Evolutionary conservation across 1,139 yeast genomes (phyloP).

Genomic region (Saccharomyces hybrid): DNA sequence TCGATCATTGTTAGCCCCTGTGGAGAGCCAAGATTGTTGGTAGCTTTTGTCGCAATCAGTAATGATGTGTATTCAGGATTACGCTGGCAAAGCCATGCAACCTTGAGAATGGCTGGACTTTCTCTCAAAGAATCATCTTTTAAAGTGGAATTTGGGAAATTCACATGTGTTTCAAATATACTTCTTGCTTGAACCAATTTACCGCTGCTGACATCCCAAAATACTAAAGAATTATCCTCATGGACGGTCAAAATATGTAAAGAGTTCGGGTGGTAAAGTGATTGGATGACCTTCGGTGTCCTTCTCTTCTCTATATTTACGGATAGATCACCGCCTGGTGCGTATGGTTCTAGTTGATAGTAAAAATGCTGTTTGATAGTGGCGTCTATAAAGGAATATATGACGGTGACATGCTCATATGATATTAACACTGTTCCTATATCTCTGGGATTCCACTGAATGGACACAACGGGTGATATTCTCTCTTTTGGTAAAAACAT

Average conservation of each 20-base stretch:
- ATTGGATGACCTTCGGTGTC: conserved; percentile 47
- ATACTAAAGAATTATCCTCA: conserved; percentile 72
- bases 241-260: conserved; percentile 73
- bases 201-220: conserved; percentile 85
- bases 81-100: conserved; percentile 63
- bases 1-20: conserved; percentile 58
- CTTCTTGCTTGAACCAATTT: conserved; percentile 67
- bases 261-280: conserved; percentile 90
- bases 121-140: conserved; percentile 9
- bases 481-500: conserved; percentile 30
- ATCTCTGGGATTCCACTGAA: conserved; percentile 85
- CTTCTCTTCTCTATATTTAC: conserved; percentile 22
- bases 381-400: conserved; percentile 55
- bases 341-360: conserved; percentile 51
- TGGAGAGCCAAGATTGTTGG: conserved; percentile 36
- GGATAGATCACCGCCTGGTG: conserved; percentile 49
- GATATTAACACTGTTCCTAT: conserved; percentile 68
- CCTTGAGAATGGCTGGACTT: conserved; percentile 22
- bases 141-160: conserved; percentile 38
- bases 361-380: conserved; percentile 49
- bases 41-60: conserved; percentile 57
- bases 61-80: conserved; percentile 76
- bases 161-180: conserved; percentile 55
- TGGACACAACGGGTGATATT: conserved; percentile 50
- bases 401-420: conserved; percentile 60